Evolutionary conservation across 139 green algal species (phyloP), one percentile per base, ranked within the genome.

Genomic region (Coccomyxa sp.): DNA sequence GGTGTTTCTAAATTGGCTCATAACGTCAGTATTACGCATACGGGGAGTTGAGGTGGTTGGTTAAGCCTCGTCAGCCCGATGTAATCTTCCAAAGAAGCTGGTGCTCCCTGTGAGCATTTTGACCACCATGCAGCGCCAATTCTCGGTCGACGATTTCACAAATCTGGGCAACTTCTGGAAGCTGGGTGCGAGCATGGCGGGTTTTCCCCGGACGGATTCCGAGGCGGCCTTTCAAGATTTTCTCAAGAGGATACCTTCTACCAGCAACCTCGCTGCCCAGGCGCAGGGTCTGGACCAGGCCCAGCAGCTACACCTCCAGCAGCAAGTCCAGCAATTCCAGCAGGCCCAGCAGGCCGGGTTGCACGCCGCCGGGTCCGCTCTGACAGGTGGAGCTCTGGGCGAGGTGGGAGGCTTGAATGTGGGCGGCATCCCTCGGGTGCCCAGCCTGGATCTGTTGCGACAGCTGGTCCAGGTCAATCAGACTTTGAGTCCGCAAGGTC

Each of bases 201-300:
- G 87, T 12, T 89, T 94, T 28, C 86, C 87, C 0, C 79, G 91
- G 21, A 93, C 85, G 11, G 90, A 94, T 82, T 86, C 66, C 1
- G 89, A 95, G 67, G 85, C 88, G 23, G 91, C 91, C 0, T 95
- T 95, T 77, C 84, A 88, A 78, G 92, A 94, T 58, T 94, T 94
- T 76, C 71, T 95, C 0, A 93, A 93, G 74, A 88, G 90, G n/a
- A 95, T 95, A 67, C 92, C 92, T 0, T 92, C 86, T 13, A 88
- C 87, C 16, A 92, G 78, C 17, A 93, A 92, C 86, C 84, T 95
- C 13, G 83, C 87, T 14, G 83, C 82, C 23, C 67, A 84, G n/a
- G 81, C 51, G 32, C 74, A 87, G 76, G 58, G 75, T 75, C 66
- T 80, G 16, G 58, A 80, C 13, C 51, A 68, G 51, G 77, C 77